A percentile compares a stretch with the other conserved stretches of the same genome.
These are phyloP conservation scores for Pisolithus sp. DNA, from an alignment of 768 basidiomycete species.

Conservation along the genomic window DNA sequence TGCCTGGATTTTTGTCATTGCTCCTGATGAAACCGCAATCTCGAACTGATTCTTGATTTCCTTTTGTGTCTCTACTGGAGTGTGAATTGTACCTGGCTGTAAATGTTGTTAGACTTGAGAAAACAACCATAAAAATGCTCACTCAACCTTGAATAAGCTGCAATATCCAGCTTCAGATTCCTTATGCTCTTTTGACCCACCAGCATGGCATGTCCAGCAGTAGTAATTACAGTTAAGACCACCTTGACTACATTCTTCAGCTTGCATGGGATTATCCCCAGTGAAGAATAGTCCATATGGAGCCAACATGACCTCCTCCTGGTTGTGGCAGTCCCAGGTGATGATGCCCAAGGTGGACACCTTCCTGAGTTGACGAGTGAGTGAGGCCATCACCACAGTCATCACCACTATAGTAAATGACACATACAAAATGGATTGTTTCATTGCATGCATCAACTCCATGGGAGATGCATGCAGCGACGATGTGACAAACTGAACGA, in stretches of 20 bases:
- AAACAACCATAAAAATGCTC: too few relatives aligned
- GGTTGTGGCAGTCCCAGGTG: conserved; percentile 23
- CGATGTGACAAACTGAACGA: conserved; percentile 28
- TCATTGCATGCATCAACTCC: conserved; percentile 34
- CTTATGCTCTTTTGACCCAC: conserved; percentile 30
- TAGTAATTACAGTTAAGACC: conserved; percentile 34
- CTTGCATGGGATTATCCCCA: conserved; percentile 32
- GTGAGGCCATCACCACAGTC: too few relatives aligned
- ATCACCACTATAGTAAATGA: conserved; percentile 8
- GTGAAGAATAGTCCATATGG: conserved; percentile 22
- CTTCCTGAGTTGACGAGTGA: neutral
- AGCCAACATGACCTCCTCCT: conserved; percentile 13
- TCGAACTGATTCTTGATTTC: neutral
- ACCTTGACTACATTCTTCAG: conserved; percentile 29
- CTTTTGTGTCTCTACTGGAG: neutral
- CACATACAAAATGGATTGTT: conserved; percentile 28
- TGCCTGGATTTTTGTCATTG: conserved; percentile 1
- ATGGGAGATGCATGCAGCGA: conserved; percentile 30
- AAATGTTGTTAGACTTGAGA: neutral
- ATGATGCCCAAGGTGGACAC: conserved; percentile 9
- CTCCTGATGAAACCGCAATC: neutral
- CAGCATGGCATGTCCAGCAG: conserved; percentile 35
- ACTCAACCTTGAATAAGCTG: conserved; percentile 25
- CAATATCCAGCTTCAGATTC: conserved; percentile 30
- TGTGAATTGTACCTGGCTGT: neutral